These are phyloP conservation scores for Suhomyces atakaporum DNA, from an alignment of 1,139 yeast species.

Conservation along the genomic window DNA sequence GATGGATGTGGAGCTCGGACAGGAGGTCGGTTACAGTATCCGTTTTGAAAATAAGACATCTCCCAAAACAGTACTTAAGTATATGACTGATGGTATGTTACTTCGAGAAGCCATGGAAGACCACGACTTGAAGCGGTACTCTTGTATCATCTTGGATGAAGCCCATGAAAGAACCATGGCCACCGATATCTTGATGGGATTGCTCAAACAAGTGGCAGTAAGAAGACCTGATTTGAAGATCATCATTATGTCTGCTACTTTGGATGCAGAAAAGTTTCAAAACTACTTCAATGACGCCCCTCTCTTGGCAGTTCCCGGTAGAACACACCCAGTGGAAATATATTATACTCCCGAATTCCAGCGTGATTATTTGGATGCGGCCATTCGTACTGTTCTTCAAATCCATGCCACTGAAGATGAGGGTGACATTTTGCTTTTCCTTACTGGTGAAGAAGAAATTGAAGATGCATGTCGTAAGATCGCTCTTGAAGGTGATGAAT, in stretches of 20 bases:
- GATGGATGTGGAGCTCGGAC: slow-evolving; percentile 88
- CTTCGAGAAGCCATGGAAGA: slow-evolving; percentile 98
- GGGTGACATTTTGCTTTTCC: slow-evolving; percentile 85
- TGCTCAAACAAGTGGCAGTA: slow-evolving; percentile 74
- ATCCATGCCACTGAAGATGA: slow-evolving; percentile 95
- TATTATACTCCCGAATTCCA: slow-evolving; percentile 97
- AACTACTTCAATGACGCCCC: slow-evolving; percentile 89
- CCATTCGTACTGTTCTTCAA: slow-evolving; percentile 91
- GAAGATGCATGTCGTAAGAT: slow-evolving; percentile 95
- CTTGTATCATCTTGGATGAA: slow-evolving; percentile 93
- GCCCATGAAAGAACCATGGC: slow-evolving; percentile 98
- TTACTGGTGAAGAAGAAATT: slow-evolving; percentile 98
- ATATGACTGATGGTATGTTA: slow-evolving; percentile 99
- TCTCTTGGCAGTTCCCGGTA: slow-evolving; percentile 92
- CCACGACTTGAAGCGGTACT: slow-evolving; percentile 74
- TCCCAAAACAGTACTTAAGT: slow-evolving; percentile 78
- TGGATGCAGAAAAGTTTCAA: slow-evolving; percentile 96
- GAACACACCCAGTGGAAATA: slow-evolving; percentile 96
- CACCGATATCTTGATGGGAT: slow-evolving; percentile 95
- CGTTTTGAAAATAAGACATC: slow-evolving; percentile 91
- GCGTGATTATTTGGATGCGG: slow-evolving; percentile 91
- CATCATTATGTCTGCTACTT: slow-evolving; percentile 95
- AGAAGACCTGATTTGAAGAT: slow-evolving; percentile 88
- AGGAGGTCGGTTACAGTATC: slow-evolving; percentile 90
- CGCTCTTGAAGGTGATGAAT: slow-evolving; percentile 82